phyloP scores from a whole-genome alignment of 148 eudicot genomes.

The Rhododendron mucronatum region DNA sequence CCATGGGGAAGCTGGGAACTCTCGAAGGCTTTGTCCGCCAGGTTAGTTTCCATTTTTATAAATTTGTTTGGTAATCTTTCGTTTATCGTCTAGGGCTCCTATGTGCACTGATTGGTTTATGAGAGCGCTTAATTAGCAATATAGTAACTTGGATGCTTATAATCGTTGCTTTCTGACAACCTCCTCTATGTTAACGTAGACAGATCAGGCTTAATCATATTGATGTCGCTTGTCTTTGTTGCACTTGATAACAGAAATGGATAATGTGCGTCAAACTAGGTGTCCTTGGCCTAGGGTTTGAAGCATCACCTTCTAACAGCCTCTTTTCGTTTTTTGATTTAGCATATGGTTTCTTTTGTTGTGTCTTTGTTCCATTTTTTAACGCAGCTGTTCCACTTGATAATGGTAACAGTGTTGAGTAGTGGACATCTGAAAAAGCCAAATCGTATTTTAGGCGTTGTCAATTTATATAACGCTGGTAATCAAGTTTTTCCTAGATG shows the following conservation, averaged over 20 bases:
- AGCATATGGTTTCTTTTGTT: background rate
- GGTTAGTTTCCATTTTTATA: slow-evolving; percentile 34
- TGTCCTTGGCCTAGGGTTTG: background rate
- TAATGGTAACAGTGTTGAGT: background rate
- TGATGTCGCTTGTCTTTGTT: background rate
- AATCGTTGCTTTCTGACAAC: background rate
- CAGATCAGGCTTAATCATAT: background rate
- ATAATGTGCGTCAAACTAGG: background rate
- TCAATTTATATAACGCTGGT: background rate
- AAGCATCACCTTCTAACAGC: background rate
- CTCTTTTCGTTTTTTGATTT: background rate
- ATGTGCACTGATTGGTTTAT: background rate
- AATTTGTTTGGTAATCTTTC: background rate
- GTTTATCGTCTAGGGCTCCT: background rate
- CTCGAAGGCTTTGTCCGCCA: slow-evolving; percentile 91
- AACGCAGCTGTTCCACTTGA: background rate
- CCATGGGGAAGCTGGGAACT: slow-evolving; percentile 98
- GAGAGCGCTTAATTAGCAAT: background rate
- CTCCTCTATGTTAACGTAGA: background rate
- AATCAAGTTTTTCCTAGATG: background rate
- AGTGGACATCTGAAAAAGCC: background rate
- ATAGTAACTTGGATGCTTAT: background rate
- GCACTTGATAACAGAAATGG: background rate
- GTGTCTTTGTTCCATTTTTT: background rate
- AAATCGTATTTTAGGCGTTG: background rate